Evolutionary conservation across 768 basidiomycete species (phyloP).

Genomic region (Rickenella mellea): DNA sequence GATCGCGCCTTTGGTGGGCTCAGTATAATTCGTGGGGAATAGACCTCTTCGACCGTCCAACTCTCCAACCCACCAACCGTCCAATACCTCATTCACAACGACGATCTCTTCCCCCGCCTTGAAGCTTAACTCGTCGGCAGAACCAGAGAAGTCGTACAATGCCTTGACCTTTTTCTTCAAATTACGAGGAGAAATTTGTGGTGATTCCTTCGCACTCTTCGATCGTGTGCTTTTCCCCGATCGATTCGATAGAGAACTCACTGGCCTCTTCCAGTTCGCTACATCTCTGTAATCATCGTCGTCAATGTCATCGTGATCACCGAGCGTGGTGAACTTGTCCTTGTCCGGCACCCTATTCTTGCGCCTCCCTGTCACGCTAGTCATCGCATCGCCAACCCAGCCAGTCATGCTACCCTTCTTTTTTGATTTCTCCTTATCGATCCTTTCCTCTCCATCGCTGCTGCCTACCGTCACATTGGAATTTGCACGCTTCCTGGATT

Average conservation of each 20-base stretch:
- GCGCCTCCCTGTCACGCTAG: slow-evolving; percentile 32
- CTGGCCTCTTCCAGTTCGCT: too few relatives aligned
- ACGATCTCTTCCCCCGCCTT: slow-evolving; percentile 64
- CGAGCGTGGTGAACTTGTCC: slow-evolving; percentile 45
- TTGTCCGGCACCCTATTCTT: slow-evolving; percentile 42
- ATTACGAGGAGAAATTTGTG: slow-evolving; percentile 4
- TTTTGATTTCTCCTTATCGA: slow-evolving; percentile 25
- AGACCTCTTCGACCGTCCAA: slow-evolving; percentile 61
- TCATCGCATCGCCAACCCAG: slow-evolving; percentile 44
- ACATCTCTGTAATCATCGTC: slow-evolving; percentile 8
- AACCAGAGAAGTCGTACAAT: slow-evolving; percentile 64
- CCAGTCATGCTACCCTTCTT: slow-evolving; percentile 35
- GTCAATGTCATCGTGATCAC: slow-evolving; percentile 33
- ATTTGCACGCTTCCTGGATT: slow-evolving; percentile 57
- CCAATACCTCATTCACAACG: slow-evolving; percentile 72
- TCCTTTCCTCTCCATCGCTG: slow-evolving; percentile 27
- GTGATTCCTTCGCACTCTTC: slow-evolving; percentile 9
- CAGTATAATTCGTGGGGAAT: slow-evolving; percentile 75
- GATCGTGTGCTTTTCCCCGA: slow-evolving; percentile 13
- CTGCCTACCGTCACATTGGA: slow-evolving; percentile 41
- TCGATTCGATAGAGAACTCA: slow-evolving; percentile 5
- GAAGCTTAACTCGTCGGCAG: slow-evolving; percentile 73
- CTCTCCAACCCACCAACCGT: slow-evolving; percentile 90
- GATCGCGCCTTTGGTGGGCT: slow-evolving; percentile 27
- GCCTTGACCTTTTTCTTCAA: slow-evolving; percentile 45